These are phyloP conservation scores for Clavispora fructus DNA, from an alignment of 805 yeast genomes.

Conservation along the genomic window DNA sequence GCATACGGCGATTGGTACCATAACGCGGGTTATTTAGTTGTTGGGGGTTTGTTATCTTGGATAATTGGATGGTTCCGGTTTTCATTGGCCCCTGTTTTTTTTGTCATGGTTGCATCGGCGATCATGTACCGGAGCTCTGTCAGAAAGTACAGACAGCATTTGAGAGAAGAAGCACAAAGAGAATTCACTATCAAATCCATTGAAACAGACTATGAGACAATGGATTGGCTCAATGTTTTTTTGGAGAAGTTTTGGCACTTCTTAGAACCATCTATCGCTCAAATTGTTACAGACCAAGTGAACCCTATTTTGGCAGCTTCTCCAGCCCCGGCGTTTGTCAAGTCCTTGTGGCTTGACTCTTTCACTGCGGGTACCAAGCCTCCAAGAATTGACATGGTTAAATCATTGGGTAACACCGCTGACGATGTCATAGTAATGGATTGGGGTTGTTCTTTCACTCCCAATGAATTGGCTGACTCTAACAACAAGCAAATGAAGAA, in stretches of 20 bases:
- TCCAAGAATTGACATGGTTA: slow-evolving; percentile 84
- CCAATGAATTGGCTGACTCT: slow-evolving; percentile 82
- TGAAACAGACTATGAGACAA: slow-evolving; percentile 85
- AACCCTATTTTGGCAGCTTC: slow-evolving; percentile 78
- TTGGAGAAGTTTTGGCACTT: slow-evolving; percentile 88
- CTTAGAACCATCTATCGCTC: slow-evolving; percentile 84
- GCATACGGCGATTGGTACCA: slow-evolving; percentile 97
- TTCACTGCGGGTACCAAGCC: slow-evolving; percentile 95
- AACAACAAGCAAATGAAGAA: slow-evolving; percentile 80
- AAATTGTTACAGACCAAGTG: slow-evolving; percentile 77
- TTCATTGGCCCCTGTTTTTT: slow-evolving; percentile 75
- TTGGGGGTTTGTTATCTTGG: slow-evolving; percentile 72
- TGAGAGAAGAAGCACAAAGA: slow-evolving; percentile 79
- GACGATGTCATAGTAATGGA: slow-evolving; percentile 96
- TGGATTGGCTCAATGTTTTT: slow-evolving; percentile 93
- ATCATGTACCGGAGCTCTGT: slow-evolving; percentile 78
- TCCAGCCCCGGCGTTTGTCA: slow-evolving; percentile 77
- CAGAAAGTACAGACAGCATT: slow-evolving; percentile 65
- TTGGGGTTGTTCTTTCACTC: slow-evolving; percentile 89
- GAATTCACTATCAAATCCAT: slow-evolving; percentile 76
- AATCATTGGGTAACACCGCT: slow-evolving; percentile 84
- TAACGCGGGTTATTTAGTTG: slow-evolving; percentile 63
- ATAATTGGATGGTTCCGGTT: slow-evolving; percentile 71
- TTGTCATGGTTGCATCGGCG: slow-evolving; percentile 57
- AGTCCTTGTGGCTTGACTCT: slow-evolving; percentile 77